Evolutionary conservation across 2,329 filamentous ascomycete genomes (phyloP).

Genomic region (Cephalotrichum gorgonifer): DNA sequence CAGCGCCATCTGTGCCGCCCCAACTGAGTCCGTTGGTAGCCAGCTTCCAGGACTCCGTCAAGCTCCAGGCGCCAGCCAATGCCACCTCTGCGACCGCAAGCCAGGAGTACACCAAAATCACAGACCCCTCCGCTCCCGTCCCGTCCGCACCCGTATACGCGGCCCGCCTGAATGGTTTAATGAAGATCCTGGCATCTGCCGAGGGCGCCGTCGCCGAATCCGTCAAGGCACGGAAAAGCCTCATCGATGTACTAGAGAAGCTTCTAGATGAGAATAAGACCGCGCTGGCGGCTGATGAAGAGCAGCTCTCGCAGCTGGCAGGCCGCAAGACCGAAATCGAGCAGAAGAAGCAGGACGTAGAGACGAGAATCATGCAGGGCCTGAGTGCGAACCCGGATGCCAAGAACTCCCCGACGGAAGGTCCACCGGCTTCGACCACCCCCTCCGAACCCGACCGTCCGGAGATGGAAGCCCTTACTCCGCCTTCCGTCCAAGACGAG

Average conservation of each 20-base stretch:
- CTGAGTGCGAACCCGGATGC: constrained; percentile 52
- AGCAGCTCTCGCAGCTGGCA: constrained; percentile 51
- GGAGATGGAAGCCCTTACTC: constrained; percentile 77
- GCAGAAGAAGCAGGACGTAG: constrained; percentile 75
- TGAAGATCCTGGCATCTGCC: constrained; percentile 79
- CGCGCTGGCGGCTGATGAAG: constrained; percentile 60
- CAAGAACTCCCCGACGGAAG: constrained; percentile 34
- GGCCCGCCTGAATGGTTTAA: constrained; percentile 76
- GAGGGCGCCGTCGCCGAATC: constrained; percentile 83
- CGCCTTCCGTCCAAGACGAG: constrained; percentile 36
- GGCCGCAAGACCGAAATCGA: constrained; percentile 65
- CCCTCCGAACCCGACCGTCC: constrained; percentile 59
- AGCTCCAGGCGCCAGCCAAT: constrained; percentile 58
- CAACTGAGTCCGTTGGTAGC: constrained; percentile 71
- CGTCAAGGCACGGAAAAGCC: constrained; percentile 69
- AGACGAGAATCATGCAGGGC: constrained; percentile 81
- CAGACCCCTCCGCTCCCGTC: constrained; percentile 54
- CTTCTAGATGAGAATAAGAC: constrained; percentile 64
- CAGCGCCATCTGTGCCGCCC: constrained; percentile 50
- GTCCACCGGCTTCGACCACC: constrained; percentile 30
- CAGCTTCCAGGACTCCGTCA: constrained; percentile 63
- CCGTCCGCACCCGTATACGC: constrained; percentile 86
- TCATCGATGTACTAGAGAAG: constrained; percentile 75
- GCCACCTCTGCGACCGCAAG: constrained; percentile 60
- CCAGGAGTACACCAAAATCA: constrained; percentile 75